Conservation (phyloP, 2,329 filamentous ascomycete species). For the Gnomoniopsis smithogilvyi region DNA sequence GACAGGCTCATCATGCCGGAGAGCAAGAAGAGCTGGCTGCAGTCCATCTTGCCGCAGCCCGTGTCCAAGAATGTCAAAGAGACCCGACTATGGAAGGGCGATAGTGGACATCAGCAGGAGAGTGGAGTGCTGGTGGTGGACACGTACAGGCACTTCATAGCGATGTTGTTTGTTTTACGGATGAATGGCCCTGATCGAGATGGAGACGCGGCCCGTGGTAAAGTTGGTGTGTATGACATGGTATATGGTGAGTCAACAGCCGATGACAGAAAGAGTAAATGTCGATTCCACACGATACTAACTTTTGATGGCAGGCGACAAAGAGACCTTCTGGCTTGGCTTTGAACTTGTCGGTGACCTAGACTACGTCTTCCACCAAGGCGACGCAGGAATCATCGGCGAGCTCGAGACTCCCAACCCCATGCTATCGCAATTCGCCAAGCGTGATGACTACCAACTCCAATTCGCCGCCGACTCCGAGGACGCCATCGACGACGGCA, state of each 20-base stretch:
- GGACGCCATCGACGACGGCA: neutral
- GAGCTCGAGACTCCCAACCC: conserved; percentile 1
- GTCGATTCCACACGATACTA: neutral
- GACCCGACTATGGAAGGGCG: conserved; percentile 33
- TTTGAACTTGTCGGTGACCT: conserved; percentile 41
- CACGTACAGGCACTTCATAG: conserved; percentile 42
- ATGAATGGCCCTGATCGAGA: conserved; percentile 43
- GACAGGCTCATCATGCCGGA: conserved; percentile 40
- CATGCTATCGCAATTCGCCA: neutral
- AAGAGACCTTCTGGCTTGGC: conserved; percentile 48
- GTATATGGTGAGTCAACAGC: conserved; percentile 41
- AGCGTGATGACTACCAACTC: neutral
- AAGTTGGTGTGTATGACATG: conserved; percentile 42
- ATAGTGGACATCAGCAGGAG: conserved; percentile 38
- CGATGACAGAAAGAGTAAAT: no score
- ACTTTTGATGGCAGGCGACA: conserved; percentile 34
- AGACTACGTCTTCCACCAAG: conserved; percentile 40
- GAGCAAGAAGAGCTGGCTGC: conserved; percentile 34
- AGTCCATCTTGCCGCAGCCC: conserved; percentile 39
- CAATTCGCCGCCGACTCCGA: neutral
- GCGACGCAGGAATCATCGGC: conserved; percentile 34
- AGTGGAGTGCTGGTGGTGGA: conserved; percentile 44
- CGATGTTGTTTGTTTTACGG: conserved; percentile 36
- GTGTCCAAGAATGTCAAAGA: conserved; percentile 37
- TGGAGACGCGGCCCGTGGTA: conserved; percentile 30